Base-by-base conservation (phyloP, 257 asterid species). In the Catharanthus roseus region DNA sequence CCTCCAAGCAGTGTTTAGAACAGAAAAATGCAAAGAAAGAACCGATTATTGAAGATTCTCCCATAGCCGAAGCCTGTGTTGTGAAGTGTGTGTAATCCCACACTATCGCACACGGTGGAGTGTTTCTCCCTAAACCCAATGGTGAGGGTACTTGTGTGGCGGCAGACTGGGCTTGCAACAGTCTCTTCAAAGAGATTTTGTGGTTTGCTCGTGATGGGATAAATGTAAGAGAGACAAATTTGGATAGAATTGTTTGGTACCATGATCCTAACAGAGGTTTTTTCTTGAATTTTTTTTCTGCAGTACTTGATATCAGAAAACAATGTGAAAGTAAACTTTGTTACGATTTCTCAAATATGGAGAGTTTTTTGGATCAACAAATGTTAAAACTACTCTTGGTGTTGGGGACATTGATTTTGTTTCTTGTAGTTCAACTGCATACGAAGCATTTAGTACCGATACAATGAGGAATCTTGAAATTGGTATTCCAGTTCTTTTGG, bases 301-400 rank as follows among this genome's bases (percentile, higher is more conserved):
- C 87, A 88, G 95, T 84, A 81, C 77, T 86, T 65, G 91, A 88
- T 64, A 66, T 86, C 58, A 75, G 95, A 61, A 84, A 84, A 80
- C 71, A 64, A 50, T 88, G 95, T 50, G 83, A 36, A 51, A 88
- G 82, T 10, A 42, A 47, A 21, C 68, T 79, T n/a, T 88, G 95
- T 82, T 88, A 88, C 53, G 87, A 88, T 56, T 86, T 88, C 74
- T 86, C 95, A 1, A 81, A 77, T 73, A 49, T 84, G 88, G 95
- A 81, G 51, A 78, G 36, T 6, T 86, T 86, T 65, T 73, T 88
- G 38, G 81, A 78, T 23, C 54, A 65, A 15, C 55, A 82, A 51
- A 58, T 50, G 91, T 88, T 24, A 78, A 68, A 75, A 64, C 73
- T 5, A 85, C 91, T 31, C 83, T 88, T 36, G 95, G 95, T 10